Conservation (phyloP, 1,284 basidiomycete genomes). For the Kwoniella shivajii region DNA sequence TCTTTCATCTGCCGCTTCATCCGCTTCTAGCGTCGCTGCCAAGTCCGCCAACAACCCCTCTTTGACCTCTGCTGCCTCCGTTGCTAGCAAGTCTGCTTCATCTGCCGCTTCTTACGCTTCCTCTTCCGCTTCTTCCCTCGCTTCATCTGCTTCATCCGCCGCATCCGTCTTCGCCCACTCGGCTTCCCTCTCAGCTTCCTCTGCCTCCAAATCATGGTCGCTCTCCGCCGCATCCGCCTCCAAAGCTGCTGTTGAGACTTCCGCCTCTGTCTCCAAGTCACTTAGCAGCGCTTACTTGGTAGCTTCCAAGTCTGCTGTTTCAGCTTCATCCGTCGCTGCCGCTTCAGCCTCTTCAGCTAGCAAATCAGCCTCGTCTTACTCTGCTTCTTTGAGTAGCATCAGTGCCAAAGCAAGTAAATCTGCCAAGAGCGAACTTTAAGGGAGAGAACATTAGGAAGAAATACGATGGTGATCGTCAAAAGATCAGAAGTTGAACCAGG, state of each 20-base stretch:
- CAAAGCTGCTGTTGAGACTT: conserved; percentile 40
- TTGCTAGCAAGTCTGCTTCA: conserved; percentile 46
- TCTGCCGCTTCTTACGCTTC: conserved; percentile 51
- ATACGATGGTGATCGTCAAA: background rate
- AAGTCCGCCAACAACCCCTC: conserved; percentile 42
- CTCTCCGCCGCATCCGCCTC: conserved; percentile 38
- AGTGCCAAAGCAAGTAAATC: conserved; percentile 39
- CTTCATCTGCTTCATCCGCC: conserved; percentile 42
- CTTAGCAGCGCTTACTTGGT: conserved; percentile 51
- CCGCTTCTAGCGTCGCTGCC: conserved; percentile 37
- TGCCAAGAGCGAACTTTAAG: conserved; percentile 41
- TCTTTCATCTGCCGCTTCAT: conserved; percentile 44
- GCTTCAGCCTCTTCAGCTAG: conserved; percentile 30
- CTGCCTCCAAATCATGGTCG: conserved; percentile 30
- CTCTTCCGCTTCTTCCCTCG: conserved; percentile 45
- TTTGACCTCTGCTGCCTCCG: conserved; percentile 39
- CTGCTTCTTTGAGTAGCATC: conserved; percentile 30
- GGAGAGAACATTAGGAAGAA: background rate
- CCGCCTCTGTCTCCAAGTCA: conserved; percentile 26
- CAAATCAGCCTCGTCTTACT: conserved; percentile 37
- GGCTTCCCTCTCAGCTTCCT: conserved; percentile 38
- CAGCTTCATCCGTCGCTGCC: conserved; percentile 30
- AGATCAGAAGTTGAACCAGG: conserved; percentile 1
- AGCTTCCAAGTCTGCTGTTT: conserved; percentile 51
- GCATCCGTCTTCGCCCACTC: conserved; percentile 58